Evolutionary conservation across 2,329 filamentous ascomycete species (phyloP), one percentile per base, ranked within the genome.

Genomic region (Elsinoe arachidis): DNA sequence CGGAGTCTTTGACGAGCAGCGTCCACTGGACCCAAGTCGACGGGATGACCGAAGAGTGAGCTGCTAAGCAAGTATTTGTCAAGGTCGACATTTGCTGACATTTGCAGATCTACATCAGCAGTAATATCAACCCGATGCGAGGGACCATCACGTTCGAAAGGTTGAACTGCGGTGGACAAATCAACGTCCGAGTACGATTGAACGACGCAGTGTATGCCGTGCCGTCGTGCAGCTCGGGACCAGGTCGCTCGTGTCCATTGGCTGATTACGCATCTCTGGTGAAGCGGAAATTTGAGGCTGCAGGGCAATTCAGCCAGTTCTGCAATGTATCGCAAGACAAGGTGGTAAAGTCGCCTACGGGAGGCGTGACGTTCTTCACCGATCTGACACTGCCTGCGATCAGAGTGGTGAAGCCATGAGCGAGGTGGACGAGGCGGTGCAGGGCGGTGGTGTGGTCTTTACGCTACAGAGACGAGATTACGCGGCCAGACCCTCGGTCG

Each of bases 101-200:
- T 2, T 9, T 46, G 41, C 73, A 80, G 37, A 72, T 79, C 7
- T 86, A 80, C 66, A 72, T 76, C n/a, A 75, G 78, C 17, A 80
- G 77, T 12, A 74, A 78, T 52, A 80, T 82, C 51, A 76, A 79
- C 0, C 78, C 80, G 0, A 86, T 86, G 83, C 74, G 83, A 5
- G 84, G 84, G 1, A 85, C 83, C 1, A 76, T 87, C 23, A 78
- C 80, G 0, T 83, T 86, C 61, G 84, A 87, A 68, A 75, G 81
- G 7, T 69, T 87, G 59, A 80, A 74, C 61, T 86, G 84, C 56
- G 63, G 60, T 17, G 73, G 71, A 38, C 68, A 70, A 38, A 74
- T 70, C 14, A 83, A 77, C 59, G 66, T 86, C 41, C 78, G 83
- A 14, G 76, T 86, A 51, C 72, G 77, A 10, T 72, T 86, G 41